Percentiles rank a stretch among this genome's conserved stretches.
Conservation (phyloP, 805 yeast genomes). For the Candida tallmaniae region DNA sequence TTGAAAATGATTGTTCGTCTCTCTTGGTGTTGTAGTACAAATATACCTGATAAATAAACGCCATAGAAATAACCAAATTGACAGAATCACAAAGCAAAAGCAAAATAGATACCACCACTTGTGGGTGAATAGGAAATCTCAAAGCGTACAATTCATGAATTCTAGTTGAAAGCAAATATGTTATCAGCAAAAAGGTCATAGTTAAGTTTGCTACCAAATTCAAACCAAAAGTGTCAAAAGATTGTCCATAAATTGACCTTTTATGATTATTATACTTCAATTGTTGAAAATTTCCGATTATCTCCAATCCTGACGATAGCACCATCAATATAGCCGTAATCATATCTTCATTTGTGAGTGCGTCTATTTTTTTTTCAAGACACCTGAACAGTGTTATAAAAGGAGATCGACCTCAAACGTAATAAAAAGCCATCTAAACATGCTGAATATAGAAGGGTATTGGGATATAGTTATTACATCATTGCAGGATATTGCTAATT, state of each 20-base stretch:
- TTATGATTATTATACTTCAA: conserved; percentile 16
- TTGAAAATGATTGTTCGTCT: conserved; percentile 8
- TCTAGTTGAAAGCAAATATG: not conserved
- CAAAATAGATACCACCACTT: not conserved
- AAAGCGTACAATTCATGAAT: conserved; percentile 2
- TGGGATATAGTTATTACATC: conserved; percentile 70
- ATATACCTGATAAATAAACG: conserved; percentile 2
- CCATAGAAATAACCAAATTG: conserved; percentile 4
- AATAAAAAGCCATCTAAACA: too few relatives aligned
- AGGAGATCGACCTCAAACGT: too few relatives aligned
- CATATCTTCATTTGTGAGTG: not conserved
- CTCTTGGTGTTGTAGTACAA: conserved; percentile 5
- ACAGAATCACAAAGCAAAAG: not conserved
- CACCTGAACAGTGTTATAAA: too few relatives aligned
- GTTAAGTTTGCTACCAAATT: conserved; percentile 9
- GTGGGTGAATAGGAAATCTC: conserved; percentile 8
- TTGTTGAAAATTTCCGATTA: conserved; percentile 4
- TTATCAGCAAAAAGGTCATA: conserved; percentile 1
- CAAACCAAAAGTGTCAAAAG: conserved; percentile 27
- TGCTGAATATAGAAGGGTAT: conserved; percentile 8
- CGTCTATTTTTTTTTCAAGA: too few relatives aligned
- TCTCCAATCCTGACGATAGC: conserved; percentile 5
- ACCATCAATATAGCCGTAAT: conserved; percentile 1
- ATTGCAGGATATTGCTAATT: conserved; percentile 62
- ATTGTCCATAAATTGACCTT: conserved; percentile 33